Percentiles rank a stretch among this genome's conserved stretches.
Evolutionary conservation across 2,329 filamentous ascomycete species (phyloP).

Genomic region (Trichoderma sp.): DNA sequence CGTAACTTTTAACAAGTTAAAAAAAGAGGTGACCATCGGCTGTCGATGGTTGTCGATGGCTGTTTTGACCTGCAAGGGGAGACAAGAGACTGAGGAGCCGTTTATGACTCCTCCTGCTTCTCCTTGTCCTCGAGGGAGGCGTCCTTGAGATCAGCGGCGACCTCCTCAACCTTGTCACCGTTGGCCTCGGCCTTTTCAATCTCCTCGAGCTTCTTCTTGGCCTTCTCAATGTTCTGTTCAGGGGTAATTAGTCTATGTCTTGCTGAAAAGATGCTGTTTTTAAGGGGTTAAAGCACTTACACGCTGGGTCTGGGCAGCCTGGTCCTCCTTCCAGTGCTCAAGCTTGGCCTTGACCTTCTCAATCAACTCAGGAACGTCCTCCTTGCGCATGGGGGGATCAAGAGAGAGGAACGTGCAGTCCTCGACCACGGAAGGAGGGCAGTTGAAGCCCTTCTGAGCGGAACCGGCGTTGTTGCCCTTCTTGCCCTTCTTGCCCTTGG

Average conservation of each 20-base stretch:
- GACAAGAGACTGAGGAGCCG: constrained; percentile 13
- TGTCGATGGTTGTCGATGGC: background rate
- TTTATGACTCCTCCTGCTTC: constrained; percentile 48
- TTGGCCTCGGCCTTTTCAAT: constrained; percentile 60
- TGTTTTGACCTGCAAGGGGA: background rate
- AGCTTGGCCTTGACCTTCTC: constrained; percentile 95
- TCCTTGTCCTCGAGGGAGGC: constrained; percentile 52
- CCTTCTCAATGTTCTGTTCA: constrained; percentile 86
- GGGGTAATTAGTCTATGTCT: background rate
- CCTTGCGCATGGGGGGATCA: constrained; percentile 81
- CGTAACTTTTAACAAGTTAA: background rate
- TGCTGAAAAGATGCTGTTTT: background rate
- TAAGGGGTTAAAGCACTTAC: constrained; percentile 51
- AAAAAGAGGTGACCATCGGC: background rate
- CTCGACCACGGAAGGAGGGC: constrained; percentile 88
- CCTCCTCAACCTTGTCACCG: constrained; percentile 51
- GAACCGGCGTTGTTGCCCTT: constrained; percentile 46
- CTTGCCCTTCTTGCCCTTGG: constrained; percentile 87
- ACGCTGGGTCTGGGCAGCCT: constrained; percentile 83
- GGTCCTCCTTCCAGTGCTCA: constrained; percentile 85
- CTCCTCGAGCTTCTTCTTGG: constrained; percentile 89
- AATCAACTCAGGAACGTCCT: constrained; percentile 72
- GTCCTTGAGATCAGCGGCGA: constrained; percentile 51
- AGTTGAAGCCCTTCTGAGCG: constrained; percentile 65
- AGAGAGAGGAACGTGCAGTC: constrained; percentile 81